Base-by-base conservation (phyloP, 441 rosid genomes). In the Erysimum pusillum region DNA sequence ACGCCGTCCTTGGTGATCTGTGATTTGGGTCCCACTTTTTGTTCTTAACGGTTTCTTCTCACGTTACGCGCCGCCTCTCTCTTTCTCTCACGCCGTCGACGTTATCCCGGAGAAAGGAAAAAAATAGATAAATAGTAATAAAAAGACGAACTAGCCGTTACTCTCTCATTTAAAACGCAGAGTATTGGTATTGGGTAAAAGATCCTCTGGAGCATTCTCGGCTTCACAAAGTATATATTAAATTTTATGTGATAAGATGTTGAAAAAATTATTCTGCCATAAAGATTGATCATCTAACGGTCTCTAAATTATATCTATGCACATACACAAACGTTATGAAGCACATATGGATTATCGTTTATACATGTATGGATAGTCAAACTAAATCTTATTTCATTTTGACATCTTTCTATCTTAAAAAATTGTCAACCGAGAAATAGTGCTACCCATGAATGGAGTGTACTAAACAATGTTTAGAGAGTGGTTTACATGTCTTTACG, bases 1-100 rank as follows among this genome's bases (percentile, higher is more conserved):
- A 59, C 80, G 76, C 83, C 76, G 79, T 66, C 74, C 64, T 45
- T 17, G 18, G 32, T 79, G 79, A 79, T 79, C 79, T 75, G 82
- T 62, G 57, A 39, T 4, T 46, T 48, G 63, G 82, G 54, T 22
- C 79, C 82, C 60, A 66, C 60, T n/a, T n/a, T 79, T 73, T 67
- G 57, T 46, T 68, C 56, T 61, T 73, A 74, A 74, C 71, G 79
- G 82, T 68, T 62, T 60, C 69, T 39, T 48, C 10, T 45, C 82
- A 53, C 71, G 82, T 79, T 74, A 63, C 39, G 28, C 67, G 71
- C 75, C 76, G 61, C 38, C 71, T 39, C 10, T 48, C 10, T 68
- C 6, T 52, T 51, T 54, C n/a, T n/a, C 58, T 74, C 25, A 69
- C 79, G 63, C 76, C 82, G 79, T 69, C 56, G 70, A 60, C 71